phyloP scores from a whole-genome alignment of 1,284 basidiomycete species.

The Phellopilus nigrolimitatus region DNA sequence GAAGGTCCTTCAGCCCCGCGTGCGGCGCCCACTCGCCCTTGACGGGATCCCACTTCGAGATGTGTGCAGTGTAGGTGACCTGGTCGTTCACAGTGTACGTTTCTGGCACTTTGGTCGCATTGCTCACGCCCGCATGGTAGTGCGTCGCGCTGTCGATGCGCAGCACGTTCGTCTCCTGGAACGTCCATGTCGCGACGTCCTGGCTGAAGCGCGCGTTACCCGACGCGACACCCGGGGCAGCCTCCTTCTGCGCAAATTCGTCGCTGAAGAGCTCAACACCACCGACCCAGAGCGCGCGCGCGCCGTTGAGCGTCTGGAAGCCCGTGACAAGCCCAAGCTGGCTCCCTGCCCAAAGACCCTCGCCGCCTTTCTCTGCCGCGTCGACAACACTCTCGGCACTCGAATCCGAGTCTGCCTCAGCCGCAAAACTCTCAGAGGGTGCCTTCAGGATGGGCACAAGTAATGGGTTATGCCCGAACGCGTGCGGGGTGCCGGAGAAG shows the following conservation, averaged over 20 bases:
- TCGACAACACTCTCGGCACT: conserved; percentile 57
- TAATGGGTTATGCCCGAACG: conserved; percentile 75
- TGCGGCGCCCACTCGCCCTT: conserved; percentile 67
- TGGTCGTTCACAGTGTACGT: conserved; percentile 87
- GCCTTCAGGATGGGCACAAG: conserved; percentile 81
- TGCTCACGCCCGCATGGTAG: conserved; percentile 56
- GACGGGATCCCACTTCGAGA: conserved; percentile 60
- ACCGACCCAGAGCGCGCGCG: conserved; percentile 79
- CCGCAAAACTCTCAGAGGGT: conserved; percentile 67
- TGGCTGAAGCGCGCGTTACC: conserved; percentile 73
- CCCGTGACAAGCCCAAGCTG: conserved; percentile 77
- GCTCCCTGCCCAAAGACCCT: conserved; percentile 76
- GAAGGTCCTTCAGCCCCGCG: conserved; percentile 69
- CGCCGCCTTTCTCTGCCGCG: conserved; percentile 63
- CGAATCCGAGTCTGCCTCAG: conserved; percentile 55
- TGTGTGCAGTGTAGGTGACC: conserved; percentile 73
- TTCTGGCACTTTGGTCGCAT: conserved; percentile 37
- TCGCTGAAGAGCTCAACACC: conserved; percentile 76
- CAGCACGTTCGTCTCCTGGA: conserved; percentile 83
- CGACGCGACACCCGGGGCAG: conserved; percentile 49
- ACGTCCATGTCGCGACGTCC: conserved; percentile 85
- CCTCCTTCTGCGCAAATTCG: conserved; percentile 60
- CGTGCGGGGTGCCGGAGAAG: conserved; percentile 76
- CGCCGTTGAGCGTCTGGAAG: conserved; percentile 81
- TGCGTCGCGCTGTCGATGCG: conserved; percentile 77